These are phyloP conservation scores for Cladosporium velox DNA, from an alignment of 2,329 filamentous ascomycete genomes.

Conservation along the genomic window DNA sequence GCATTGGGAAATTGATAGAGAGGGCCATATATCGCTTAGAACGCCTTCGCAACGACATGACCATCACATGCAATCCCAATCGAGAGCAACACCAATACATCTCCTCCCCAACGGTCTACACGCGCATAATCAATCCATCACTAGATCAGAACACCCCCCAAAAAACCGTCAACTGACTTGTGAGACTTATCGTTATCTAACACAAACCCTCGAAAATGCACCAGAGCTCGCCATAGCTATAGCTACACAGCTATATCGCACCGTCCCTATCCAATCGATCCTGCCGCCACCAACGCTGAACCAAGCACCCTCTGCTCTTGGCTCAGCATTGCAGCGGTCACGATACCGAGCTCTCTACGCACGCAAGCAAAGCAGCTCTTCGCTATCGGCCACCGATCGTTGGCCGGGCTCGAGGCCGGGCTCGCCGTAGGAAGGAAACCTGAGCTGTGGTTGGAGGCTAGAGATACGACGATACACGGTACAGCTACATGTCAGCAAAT, in stretches of 20 bases:
- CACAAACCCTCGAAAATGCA: not conserved
- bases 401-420: not conserved
- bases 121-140: not conserved
- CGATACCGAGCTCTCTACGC: constrained; percentile 3
- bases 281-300: constrained; percentile 2
- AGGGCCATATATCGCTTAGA: not conserved
- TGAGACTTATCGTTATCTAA: constrained; percentile 9
- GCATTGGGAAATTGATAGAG: not conserved
- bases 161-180: not conserved
- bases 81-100: not conserved
- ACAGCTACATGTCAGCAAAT: not conserved
- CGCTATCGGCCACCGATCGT: not conserved
- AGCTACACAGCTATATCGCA: constrained; percentile 12
- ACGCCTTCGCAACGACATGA: not conserved
- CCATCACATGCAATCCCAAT: not conserved
- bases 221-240: constrained; percentile 3
- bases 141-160: not conserved
- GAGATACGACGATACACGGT: not conserved
- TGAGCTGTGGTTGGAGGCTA: not conserved
- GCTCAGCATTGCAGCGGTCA: not conserved
- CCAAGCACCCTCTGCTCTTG: not conserved
- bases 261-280: constrained; percentile 1
- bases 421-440: not conserved
- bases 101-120: not conserved
- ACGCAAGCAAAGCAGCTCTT: not conserved